A percentile compares a stretch with the other conserved stretches of the same genome.
Conservation (phyloP, 495 filamentous ascomycete genomes). For the Aspergillus affinis region DNA sequence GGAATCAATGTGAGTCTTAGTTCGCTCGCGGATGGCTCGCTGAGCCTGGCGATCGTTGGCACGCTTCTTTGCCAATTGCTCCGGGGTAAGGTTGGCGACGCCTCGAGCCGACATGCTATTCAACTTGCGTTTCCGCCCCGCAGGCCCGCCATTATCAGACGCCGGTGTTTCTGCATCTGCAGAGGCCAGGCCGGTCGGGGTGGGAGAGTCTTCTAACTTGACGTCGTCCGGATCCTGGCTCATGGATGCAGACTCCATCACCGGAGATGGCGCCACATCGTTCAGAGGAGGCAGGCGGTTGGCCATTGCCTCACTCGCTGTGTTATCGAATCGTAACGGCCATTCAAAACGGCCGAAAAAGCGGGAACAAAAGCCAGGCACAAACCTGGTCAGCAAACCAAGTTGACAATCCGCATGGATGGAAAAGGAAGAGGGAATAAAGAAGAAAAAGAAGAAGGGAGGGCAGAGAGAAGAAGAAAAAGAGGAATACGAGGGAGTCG, state of each 20-base stretch:
- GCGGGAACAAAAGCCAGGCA: slow-evolving; percentile 10
- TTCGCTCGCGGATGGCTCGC: slow-evolving; percentile 78
- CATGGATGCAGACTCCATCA: slow-evolving; percentile 21
- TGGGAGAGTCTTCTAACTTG: slow-evolving; percentile 36
- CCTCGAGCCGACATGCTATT: slow-evolving; percentile 59
- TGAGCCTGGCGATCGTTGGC: slow-evolving; percentile 90
- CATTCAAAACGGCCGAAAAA: slow-evolving; percentile 28
- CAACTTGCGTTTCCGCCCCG: slow-evolving; percentile 49
- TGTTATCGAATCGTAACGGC: slow-evolving; percentile 27
- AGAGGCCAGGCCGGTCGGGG: slow-evolving; percentile 30
- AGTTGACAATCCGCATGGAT: slow-evolving; percentile 7
- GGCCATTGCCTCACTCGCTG: slow-evolving; percentile 43
- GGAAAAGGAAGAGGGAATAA: neutral
- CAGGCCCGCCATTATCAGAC: slow-evolving; percentile 24
- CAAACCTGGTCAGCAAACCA: slow-evolving; percentile 10
- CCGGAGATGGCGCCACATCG: slow-evolving; percentile 32
- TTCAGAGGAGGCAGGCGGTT: slow-evolving; percentile 31
- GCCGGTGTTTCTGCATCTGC: slow-evolving; percentile 26
- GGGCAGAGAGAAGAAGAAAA: neutral
- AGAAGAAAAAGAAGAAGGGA: neutral
- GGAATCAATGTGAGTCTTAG: slow-evolving; percentile 75
- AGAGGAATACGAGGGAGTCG: neutral
- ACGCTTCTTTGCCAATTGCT: slow-evolving; percentile 74
- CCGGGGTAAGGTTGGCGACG: slow-evolving; percentile 70
- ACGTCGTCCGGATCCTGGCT: slow-evolving; percentile 21